A percentile compares a stretch with the other conserved stretches of the same genome.
Conservation (phyloP, 768 basidiomycete species). For the Mycena filopes region DNA sequence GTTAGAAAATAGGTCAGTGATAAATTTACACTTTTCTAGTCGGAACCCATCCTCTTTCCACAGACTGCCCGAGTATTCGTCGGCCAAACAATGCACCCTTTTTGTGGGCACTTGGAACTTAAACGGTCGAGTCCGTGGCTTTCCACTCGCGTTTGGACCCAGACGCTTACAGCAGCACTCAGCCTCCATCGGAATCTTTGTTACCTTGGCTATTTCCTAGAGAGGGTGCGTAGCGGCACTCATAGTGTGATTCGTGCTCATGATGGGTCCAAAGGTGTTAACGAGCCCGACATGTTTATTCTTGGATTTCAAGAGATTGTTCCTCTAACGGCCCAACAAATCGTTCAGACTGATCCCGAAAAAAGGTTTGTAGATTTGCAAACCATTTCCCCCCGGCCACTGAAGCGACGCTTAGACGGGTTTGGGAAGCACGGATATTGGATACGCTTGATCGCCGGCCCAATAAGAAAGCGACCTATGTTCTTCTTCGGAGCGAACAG, state of each 20-base stretch:
- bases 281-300: slow-evolving; percentile 89
- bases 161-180: slow-evolving; percentile 20
- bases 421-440: slow-evolving; percentile 88
- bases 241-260: slow-evolving; percentile 33
- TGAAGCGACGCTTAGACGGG: slow-evolving; percentile 59
- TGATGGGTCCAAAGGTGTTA: slow-evolving; percentile 38
- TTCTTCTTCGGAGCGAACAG: slow-evolving; percentile 93
- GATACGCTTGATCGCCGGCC: slow-evolving; percentile 81
- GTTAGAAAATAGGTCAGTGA: slow-evolving; percentile 70
- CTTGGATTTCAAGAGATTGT: slow-evolving; percentile 98
- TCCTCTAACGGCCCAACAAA: slow-evolving; percentile 96
- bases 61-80: slow-evolving; percentile 88
- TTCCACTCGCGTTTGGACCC: slow-evolving; percentile 8
- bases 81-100: slow-evolving; percentile 73
- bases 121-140: slow-evolving; percentile 78
- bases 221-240: slow-evolving; percentile 63
- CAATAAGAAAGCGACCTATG: slow-evolving; percentile 76
- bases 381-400: background rate
- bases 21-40: slow-evolving; percentile 23
- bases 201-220: slow-evolving; percentile 92
- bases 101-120: slow-evolving; percentile 97
- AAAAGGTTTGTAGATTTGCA: slow-evolving; percentile 65
- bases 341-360: slow-evolving; percentile 94
- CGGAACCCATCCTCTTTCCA: slow-evolving; percentile 10
- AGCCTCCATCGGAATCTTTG: slow-evolving; percentile 85